phyloP scores from a whole-genome alignment of 2,329 filamentous ascomycete genomes.

The Aspergillus sp. region DNA sequence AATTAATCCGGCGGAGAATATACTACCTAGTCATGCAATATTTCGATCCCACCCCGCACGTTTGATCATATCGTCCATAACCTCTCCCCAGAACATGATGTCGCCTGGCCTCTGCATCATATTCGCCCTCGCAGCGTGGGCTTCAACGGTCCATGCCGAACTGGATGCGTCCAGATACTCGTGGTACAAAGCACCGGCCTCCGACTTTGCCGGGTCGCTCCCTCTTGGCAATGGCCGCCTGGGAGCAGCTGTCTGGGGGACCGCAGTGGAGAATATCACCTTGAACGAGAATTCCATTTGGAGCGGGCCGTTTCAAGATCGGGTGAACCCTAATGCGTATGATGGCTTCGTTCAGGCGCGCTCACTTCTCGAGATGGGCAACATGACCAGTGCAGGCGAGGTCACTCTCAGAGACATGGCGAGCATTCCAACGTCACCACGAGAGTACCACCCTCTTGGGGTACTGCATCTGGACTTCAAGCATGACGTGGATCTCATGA shows the following conservation, averaged over 20 bases:
- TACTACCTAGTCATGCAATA: no score
- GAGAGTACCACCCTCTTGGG: constrained; percentile 13
- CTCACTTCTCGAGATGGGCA: constrained; percentile 6
- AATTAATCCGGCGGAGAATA: no score
- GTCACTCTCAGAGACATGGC: constrained; percentile 7
- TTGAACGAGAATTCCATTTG: constrained; percentile 23
- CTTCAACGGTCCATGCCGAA: no score
- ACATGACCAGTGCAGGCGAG: constrained; percentile 7
- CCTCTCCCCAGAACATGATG: no score
- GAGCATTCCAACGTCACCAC: constrained; percentile 5
- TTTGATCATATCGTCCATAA: no score
- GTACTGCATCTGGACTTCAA: constrained; percentile 10
- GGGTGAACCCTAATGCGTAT: constrained; percentile 9
- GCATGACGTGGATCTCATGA: background rate
- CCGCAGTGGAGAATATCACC: constrained; percentile 13
- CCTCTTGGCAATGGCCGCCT: constrained; percentile 21
- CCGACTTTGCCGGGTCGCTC: constrained; percentile 15
- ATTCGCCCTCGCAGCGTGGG: no score
- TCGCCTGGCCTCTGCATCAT: no score
- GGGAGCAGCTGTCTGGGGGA: constrained; percentile 17
- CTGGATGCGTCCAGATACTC: background rate
- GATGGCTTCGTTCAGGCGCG: background rate
- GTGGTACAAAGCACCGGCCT: constrained; percentile 16
- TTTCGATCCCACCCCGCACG: no score
- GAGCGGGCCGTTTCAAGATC: constrained; percentile 17